Evolutionary conservation across 768 basidiomycete genomes (phyloP), one percentile per base, ranked within the genome.

Genomic region (Xerocomellus chrysenteron): DNA sequence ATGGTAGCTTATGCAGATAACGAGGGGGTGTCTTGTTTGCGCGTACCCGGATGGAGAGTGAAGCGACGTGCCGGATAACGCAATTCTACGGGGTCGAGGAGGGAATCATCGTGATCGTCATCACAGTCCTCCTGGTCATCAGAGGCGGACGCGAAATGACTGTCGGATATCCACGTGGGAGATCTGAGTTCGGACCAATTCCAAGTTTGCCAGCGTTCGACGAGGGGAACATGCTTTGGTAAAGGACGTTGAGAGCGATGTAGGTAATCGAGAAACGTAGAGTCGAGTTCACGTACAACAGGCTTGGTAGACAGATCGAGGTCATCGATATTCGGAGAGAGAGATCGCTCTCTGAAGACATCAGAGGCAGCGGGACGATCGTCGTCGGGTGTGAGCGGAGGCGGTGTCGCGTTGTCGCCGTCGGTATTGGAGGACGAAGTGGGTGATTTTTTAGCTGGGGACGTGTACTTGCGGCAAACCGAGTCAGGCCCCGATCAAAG

Each of bases 361-460:
- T 57, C 63, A 4, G 70, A 56, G 19, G 26, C 51, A n/a, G 39
- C 9, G 3, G 58, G 59, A 28, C 63, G 62, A 55, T 70, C 72
- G 28, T 74, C 67, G 57, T 77, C 73, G 43, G 73, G 73, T 0
- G 76, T 75, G 47, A 74, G 64, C 40, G 75, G 68, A 1, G 75
- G 73, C 7, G 75, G 72, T 2, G 68, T 72, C 50, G 55, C 62
- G 42, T 63, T 66, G 57, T 74, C 74, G 26, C 61, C 64, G 43
- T 69, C 69, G 24, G 67, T 67, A 36, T 61, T 72, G 24, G 68
- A 65, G 7, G 73, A 68, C 54, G 63, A 68, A 4, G 69, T 28
- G 45, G 64, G 61, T 8, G 70, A 68, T 47, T 65, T 60, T 59
- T 68, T 62, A 12, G 56, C 24, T 1, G 53, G 63, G 4, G 63